Evolutionary conservation across 345 rosid genomes (phyloP).

Genomic region (Acer saccharum): DNA sequence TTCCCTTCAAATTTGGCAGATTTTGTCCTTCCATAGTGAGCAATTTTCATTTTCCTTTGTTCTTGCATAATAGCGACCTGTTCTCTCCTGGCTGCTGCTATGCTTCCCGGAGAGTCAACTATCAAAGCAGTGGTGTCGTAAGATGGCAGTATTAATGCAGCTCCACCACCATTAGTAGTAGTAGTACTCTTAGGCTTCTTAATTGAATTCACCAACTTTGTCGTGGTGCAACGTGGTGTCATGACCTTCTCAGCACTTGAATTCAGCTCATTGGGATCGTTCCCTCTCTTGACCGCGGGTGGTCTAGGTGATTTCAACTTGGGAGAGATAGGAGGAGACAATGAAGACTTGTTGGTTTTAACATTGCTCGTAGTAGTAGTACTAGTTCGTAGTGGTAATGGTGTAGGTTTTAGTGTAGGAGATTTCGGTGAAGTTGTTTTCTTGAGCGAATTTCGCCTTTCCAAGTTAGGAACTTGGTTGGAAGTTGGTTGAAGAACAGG

Average conservation of each 20-base stretch:
- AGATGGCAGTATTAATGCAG: constrained; percentile 1
- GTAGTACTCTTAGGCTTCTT: constrained; percentile 17
- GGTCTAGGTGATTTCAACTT: constrained; percentile 42
- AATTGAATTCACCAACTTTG: constrained; percentile 23
- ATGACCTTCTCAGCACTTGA: constrained; percentile 38
- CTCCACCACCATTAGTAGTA: constrained; percentile 6
- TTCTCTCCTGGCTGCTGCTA: constrained; percentile 73
- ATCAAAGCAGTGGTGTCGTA: constrained; percentile 25
- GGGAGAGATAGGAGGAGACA: constrained; percentile 66
- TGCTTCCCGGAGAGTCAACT: constrained; percentile 58
- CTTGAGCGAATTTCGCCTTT: constrained; percentile 44
- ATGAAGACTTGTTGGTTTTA: constrained; percentile 23
- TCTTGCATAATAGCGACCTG: constrained; percentile 65
- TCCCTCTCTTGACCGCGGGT: constrained; percentile 31
- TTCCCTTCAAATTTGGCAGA: constrained; percentile 37
- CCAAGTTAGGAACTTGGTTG: constrained; percentile 55
- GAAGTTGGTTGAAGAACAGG: constrained; percentile 70
- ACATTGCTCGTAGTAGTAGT: not conserved
- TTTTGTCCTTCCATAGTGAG: constrained; percentile 72
- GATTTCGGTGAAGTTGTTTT: constrained; percentile 39
- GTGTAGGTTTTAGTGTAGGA: constrained; percentile 22
- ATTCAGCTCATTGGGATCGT: constrained; percentile 21
- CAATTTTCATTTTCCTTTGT: constrained; percentile 53
- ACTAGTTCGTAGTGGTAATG: constrained; percentile 24
- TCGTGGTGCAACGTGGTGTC: constrained; percentile 13